Evolutionary conservation across 2,329 filamentous ascomycete genomes (phyloP).

Genomic region (Chaetomium sp.): DNA sequence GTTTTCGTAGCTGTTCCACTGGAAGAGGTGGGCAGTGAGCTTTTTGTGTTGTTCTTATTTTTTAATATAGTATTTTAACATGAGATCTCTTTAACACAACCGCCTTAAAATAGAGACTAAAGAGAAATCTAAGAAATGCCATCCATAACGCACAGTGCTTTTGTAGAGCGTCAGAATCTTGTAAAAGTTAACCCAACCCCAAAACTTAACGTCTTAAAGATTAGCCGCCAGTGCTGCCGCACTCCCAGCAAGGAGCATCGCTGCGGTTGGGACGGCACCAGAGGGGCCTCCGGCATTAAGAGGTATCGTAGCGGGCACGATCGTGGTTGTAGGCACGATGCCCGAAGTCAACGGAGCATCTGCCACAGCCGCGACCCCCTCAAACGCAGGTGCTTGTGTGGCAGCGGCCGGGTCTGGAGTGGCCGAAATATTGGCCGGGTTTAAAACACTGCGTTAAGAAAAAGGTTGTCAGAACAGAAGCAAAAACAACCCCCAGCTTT

Average conservation of each 20-base stretch:
- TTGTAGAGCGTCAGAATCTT: too few relatives aligned
- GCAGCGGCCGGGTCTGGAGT: constrained; percentile 27
- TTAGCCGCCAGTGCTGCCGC: constrained; percentile 4
- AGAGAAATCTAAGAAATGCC: too few relatives aligned
- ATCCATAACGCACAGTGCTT: too few relatives aligned
- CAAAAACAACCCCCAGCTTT: too few relatives aligned
- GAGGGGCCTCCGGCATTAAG: constrained; percentile 14
- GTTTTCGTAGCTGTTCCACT: too few relatives aligned
- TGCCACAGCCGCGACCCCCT: constrained; percentile 19
- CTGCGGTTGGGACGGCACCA: constrained; percentile 17
- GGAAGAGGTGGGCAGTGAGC: too few relatives aligned
- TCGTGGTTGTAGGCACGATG: constrained; percentile 24
- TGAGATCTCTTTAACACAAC: too few relatives aligned
- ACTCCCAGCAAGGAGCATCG: constrained; percentile 13
- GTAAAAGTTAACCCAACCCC: too few relatives aligned
- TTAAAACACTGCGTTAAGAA: constrained; percentile 32
- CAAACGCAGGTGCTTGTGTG: constrained; percentile 29
- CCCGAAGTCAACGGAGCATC: constrained; percentile 27
- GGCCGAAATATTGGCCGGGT: constrained; percentile 27
- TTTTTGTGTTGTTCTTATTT: too few relatives aligned
- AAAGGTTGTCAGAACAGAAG: constrained; percentile 15
- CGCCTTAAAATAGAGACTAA: too few relatives aligned
- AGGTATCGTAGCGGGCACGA: constrained; percentile 21
- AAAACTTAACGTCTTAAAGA: not conserved
- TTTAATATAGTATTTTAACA: too few relatives aligned